phyloP scores from a whole-genome alignment of 768 basidiomycete species.

The Trametes maxima region DNA sequence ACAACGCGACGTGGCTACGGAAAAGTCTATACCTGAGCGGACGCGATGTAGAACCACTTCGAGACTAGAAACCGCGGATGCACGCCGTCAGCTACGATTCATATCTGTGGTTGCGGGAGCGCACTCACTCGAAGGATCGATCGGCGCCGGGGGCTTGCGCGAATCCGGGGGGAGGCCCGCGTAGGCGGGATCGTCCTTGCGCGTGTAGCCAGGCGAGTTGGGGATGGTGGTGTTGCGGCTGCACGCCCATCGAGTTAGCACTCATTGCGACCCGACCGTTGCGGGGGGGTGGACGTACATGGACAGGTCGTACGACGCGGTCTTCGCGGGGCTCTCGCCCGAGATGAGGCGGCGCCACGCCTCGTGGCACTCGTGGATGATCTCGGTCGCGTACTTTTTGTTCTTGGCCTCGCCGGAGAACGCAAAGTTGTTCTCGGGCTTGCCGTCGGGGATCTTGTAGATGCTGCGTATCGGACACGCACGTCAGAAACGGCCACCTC shows the following conservation, averaged over 20 bases:
- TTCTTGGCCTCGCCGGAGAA: conserved; percentile 99
- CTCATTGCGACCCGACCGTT: neutral
- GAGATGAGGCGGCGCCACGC: conserved; percentile 93
- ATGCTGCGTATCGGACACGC: conserved; percentile 57
- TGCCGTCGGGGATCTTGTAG: conserved; percentile 96
- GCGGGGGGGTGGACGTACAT: conserved; percentile 60
- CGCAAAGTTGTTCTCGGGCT: conserved; percentile 97
- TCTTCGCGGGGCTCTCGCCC: conserved; percentile 78
- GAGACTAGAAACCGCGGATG: conserved; percentile 51
- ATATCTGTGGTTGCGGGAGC: neutral
- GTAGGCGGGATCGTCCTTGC: conserved; percentile 64
- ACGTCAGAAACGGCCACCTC: conserved; percentile 5
- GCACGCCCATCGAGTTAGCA: conserved; percentile 5
- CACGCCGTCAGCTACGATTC: neutral
- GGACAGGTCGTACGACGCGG: conserved; percentile 71
- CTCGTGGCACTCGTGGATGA: conserved; percentile 98
- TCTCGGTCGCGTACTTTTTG: conserved; percentile 99
- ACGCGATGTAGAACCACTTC: conserved; percentile 95
- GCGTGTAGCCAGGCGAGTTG: conserved; percentile 71
- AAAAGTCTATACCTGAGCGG: conserved; percentile 65
- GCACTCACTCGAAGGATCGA: conserved; percentile 87
- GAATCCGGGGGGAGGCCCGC: conserved; percentile 73
- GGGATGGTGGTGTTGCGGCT: conserved; percentile 82
- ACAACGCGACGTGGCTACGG: conserved; percentile 17
- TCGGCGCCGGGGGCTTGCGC: conserved; percentile 80